phyloP scores from a whole-genome alignment of 2,329 filamentous ascomycete genomes.

The Lachnellula willkommii region DNA sequence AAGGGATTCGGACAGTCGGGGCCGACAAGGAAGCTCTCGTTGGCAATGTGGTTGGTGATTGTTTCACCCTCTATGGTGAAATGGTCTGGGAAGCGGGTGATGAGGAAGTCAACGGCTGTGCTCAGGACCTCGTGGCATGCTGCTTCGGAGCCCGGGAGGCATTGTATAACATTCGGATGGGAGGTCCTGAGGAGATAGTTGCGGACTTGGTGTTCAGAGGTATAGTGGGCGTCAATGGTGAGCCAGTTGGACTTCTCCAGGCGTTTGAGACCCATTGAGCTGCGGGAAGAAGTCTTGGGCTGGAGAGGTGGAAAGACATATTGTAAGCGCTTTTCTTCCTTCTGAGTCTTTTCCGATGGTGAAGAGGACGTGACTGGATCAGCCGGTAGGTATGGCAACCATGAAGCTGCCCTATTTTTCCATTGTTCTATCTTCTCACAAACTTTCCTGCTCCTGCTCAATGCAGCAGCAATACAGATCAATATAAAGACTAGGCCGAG shows the following conservation, averaged over 20 bases:
- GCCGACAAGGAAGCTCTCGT: conserved; percentile 39
- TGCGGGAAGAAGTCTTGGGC: conserved; percentile 24
- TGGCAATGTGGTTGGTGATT: conserved; percentile 40
- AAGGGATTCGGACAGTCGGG: conserved; percentile 37
- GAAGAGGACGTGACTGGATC: background rate
- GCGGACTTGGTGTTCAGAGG: conserved; percentile 39
- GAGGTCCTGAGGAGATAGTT: conserved; percentile 36
- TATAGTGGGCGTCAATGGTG: conserved; percentile 42
- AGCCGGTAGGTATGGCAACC: background rate
- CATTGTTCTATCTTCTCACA: background rate
- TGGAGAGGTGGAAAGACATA: conserved; percentile 23
- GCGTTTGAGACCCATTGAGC: conserved; percentile 44
- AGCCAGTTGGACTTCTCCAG: conserved; percentile 44
- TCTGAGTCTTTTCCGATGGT: conserved; percentile 1
- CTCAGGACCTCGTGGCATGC: conserved; percentile 44
- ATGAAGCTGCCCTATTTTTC: background rate
- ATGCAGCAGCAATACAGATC: background rate
- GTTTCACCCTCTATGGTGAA: conserved; percentile 35
- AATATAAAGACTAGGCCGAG: background rate
- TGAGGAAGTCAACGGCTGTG: conserved; percentile 41
- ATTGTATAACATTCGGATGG: conserved; percentile 39
- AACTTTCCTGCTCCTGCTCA: background rate
- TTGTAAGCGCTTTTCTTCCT: conserved; percentile 13
- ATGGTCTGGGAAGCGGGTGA: conserved; percentile 37
- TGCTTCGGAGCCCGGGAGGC: conserved; percentile 38